Conservation (phyloP, 1,284 basidiomycete species). For the Cryptococcus sp. region DNA sequence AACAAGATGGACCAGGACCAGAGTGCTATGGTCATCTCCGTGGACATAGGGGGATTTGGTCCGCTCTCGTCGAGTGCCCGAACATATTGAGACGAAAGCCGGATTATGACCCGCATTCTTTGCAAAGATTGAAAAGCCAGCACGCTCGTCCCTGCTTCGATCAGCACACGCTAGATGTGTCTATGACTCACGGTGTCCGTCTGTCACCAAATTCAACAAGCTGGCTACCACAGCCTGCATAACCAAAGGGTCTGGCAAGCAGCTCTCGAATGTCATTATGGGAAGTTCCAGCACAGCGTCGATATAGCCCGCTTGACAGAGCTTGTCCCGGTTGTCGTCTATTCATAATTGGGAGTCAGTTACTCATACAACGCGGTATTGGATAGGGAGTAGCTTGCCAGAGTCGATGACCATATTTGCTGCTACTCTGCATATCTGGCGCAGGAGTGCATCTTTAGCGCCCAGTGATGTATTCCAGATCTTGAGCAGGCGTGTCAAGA, state of each 20-base stretch:
- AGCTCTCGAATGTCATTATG: not conserved
- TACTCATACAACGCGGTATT: too few relatives aligned
- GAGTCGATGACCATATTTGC: constrained; percentile 40
- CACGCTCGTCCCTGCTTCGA: too few relatives aligned
- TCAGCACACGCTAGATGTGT: too few relatives aligned
- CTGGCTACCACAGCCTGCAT: constrained; percentile 26
- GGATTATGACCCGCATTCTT: too few relatives aligned
- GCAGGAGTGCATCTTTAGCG: constrained; percentile 3
- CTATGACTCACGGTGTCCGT: constrained; percentile 29
- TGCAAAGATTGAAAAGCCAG: too few relatives aligned
- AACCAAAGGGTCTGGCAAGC: not conserved
- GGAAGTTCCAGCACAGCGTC: constrained; percentile 2
- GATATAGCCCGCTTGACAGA: constrained; percentile 21
- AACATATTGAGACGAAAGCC: too few relatives aligned
- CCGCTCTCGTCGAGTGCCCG: too few relatives aligned
- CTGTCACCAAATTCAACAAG: constrained; percentile 34
- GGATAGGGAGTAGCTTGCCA: constrained; percentile 19
- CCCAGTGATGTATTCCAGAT: not conserved
- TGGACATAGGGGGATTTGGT: too few relatives aligned
- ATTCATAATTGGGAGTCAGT: not conserved
- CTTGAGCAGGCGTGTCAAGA: not conserved
- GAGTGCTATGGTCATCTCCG: not conserved
- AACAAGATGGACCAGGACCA: constrained; percentile 14
- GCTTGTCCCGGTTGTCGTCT: constrained; percentile 27
- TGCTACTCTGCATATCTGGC: constrained; percentile 35